A percentile compares a stretch with the other conserved stretches of the same genome.
phyloP scores from a whole-genome alignment of 208 protist genomes.

The Phytomonas sp. region DNA sequence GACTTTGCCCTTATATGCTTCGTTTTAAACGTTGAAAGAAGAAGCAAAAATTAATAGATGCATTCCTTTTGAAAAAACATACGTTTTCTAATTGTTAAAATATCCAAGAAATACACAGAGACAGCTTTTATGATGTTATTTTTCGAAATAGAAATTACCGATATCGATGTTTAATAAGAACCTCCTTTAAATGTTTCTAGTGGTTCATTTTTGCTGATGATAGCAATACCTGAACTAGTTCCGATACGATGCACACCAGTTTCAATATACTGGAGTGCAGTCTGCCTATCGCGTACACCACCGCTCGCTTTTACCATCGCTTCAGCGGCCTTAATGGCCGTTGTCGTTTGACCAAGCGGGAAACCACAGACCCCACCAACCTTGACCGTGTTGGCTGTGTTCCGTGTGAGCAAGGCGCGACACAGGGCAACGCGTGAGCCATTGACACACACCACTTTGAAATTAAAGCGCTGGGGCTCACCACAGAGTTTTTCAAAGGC shows the following conservation, averaged over 20 bases:
- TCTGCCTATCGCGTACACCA: slow-evolving; percentile 72
- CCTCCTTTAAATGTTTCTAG: slow-evolving; percentile 1
- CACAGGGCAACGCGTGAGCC: slow-evolving; percentile 55
- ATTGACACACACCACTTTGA: slow-evolving; percentile 92
- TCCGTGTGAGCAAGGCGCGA: slow-evolving; percentile 22
- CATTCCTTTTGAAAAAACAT: neutral
- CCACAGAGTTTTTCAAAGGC: slow-evolving; percentile 77
- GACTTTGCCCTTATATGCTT: neutral
- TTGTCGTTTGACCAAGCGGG: slow-evolving; percentile 84
- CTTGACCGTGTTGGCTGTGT: slow-evolving; percentile 27
- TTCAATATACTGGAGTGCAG: slow-evolving; percentile 73
- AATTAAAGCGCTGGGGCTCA: slow-evolving; percentile 78
- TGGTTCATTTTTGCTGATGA: slow-evolving; percentile 13
- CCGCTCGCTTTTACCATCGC: slow-evolving; percentile 87
- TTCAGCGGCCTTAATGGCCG: slow-evolving; percentile 66
- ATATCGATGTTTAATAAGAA: neutral
- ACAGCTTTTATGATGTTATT: neutral
- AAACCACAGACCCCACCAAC: slow-evolving; percentile 85
- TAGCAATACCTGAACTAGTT: slow-evolving; percentile 81
- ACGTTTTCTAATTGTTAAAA: neutral
- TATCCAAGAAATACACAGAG: neutral
- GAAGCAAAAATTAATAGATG: neutral
- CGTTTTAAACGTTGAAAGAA: neutral
- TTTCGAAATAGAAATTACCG: neutral
- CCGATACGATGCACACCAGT: slow-evolving; percentile 87